Conservation (phyloP, 1,139 yeast species). For the Candida anutae region DNA sequence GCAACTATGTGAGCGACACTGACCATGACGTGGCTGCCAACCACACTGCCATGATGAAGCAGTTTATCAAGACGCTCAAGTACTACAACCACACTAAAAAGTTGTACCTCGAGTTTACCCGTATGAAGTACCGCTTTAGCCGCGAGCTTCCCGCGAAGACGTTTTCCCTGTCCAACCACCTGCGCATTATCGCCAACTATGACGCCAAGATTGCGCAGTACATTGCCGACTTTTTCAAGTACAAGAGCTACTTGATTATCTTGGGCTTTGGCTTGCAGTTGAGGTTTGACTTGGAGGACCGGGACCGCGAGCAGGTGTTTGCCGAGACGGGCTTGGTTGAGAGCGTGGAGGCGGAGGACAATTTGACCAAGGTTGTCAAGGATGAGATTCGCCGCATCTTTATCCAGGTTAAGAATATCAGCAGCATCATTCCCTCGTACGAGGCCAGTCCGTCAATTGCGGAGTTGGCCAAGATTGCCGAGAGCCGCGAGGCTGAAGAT, state of each 20-base stretch:
- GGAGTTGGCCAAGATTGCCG: slow-evolving; percentile 10
- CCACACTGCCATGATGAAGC: slow-evolving; percentile 41
- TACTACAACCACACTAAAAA: slow-evolving; percentile 36
- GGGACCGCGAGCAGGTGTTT: slow-evolving; percentile 11
- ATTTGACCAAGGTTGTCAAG: slow-evolving; percentile 29
- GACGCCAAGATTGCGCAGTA: slow-evolving; percentile 35
- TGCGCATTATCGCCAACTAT: slow-evolving; percentile 29
- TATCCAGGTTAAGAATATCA: slow-evolving; percentile 27
- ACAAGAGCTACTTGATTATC: slow-evolving; percentile 38
- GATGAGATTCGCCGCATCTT: slow-evolving; percentile 31
- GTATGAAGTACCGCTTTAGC: slow-evolving; percentile 23
- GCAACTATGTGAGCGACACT: slow-evolving; percentile 21
- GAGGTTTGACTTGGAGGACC: slow-evolving; percentile 36
- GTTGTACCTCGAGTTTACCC: slow-evolving; percentile 28
- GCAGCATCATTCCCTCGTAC: slow-evolving; percentile 32
- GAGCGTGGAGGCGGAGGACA: slow-evolving; percentile 15
- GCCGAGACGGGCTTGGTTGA: slow-evolving; percentile 10
- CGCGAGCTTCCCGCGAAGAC: slow-evolving; percentile 21
- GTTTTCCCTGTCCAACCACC: slow-evolving; percentile 27
- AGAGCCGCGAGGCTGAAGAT: slow-evolving; percentile 1
- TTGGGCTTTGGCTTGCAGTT: slow-evolving; percentile 43
- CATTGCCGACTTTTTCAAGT: slow-evolving; percentile 36
- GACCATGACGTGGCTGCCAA: slow-evolving; percentile 15
- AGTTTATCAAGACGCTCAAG: slow-evolving; percentile 36
- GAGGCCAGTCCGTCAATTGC: slow-evolving; percentile 26